Conservation (phyloP, 148 eudicot genomes). For the Arbutus unedo region DNA sequence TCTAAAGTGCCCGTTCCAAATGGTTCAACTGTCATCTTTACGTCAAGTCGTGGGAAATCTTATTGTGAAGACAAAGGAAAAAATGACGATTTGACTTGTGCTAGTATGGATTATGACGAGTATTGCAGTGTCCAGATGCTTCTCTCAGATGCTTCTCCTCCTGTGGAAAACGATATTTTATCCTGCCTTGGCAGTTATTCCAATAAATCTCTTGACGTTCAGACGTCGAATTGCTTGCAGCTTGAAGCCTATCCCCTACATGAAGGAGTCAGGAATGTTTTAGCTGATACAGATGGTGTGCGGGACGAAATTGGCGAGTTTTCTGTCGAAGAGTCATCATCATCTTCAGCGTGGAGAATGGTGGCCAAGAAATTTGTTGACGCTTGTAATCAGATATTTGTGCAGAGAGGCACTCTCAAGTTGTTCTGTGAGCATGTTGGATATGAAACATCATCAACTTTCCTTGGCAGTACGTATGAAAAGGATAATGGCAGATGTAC, state of each 20-base stretch:
- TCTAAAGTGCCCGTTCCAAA: slow-evolving; percentile 50
- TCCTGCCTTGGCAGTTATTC: slow-evolving; percentile 43
- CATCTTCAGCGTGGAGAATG: slow-evolving; percentile 52
- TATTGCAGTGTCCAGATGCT: slow-evolving; percentile 46
- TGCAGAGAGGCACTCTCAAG: slow-evolving; percentile 37
- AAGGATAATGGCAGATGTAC: slow-evolving; percentile 27
- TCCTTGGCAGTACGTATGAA: slow-evolving; percentile 23
- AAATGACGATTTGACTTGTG: slow-evolving; percentile 18
- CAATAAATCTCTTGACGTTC: slow-evolving; percentile 21
- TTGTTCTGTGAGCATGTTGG: slow-evolving; percentile 58
- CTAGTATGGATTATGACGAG: slow-evolving; percentile 31
- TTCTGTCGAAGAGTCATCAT: slow-evolving; percentile 47
- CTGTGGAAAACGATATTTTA: slow-evolving; percentile 41
- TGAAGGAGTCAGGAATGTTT: slow-evolving; percentile 17
- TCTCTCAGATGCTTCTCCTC: slow-evolving; percentile 45
- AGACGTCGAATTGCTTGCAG: slow-evolving; percentile 16
- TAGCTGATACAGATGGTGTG: slow-evolving; percentile 18
- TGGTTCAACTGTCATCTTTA: slow-evolving; percentile 45
- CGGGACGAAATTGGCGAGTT: slow-evolving; percentile 58
- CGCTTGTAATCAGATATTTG: slow-evolving; percentile 39
- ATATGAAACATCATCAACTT: slow-evolving; percentile 30
- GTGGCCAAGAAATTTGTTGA: slow-evolving; percentile 46
- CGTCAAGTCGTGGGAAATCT: slow-evolving; percentile 22
- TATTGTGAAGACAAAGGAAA: slow-evolving; percentile 24
- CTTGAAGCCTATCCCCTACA: slow-evolving; percentile 15